Base-by-base conservation (phyloP, 352 stramenopile species). In the Pythium guiyangense region DNA sequence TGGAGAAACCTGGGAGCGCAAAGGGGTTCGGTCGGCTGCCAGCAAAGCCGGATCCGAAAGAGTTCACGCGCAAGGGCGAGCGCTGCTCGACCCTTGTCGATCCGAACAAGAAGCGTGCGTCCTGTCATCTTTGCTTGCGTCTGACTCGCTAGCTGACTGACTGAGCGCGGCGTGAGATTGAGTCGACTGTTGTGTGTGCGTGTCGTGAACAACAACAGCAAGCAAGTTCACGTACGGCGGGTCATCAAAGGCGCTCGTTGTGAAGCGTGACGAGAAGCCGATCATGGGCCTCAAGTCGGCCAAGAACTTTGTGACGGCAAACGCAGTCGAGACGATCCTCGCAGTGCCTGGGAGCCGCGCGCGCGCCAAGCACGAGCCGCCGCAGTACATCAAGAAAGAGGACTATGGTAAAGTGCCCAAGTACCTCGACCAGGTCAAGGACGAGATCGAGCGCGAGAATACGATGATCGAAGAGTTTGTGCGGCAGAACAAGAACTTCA, bases 271-370 rank as follows among this genome's bases (percentile, higher is more conserved):
- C 39, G 92, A 98, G 34, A 94, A 90, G 55, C 91, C 94, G 2
- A 89, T 97, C 47, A 90, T 96, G 75, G 94, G 92, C 0, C 70
- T 98, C 46, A 95, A 92, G 47, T 96, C 88, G 1, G 79, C 77
- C 52, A 98, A 97, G 69, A 97, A 98, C 57, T 98, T 92, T 57
- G 71, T 98, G 35, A 95, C 86, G 18, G 82, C 88, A 4, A 98
- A 98, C 77, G 92, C 94, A 10, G 84, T 97, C 3, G 90, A 98
- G 67, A 82, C 76, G 2, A 98, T 98, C 55, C 71, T 97, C 12
- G 63, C 87, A 39, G 72, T 91, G 46, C 81, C 84, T 0, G 78
- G 75, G 15, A 78, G 78, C 48, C 77, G 84, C 12, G 78, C 74
- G 2, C 73, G 70, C 4, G 70, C 64, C 53, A 90, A 66, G 57